Conservation (phyloP, 345 rosid genomes). For the Eucalyptus polybractea region DNA sequence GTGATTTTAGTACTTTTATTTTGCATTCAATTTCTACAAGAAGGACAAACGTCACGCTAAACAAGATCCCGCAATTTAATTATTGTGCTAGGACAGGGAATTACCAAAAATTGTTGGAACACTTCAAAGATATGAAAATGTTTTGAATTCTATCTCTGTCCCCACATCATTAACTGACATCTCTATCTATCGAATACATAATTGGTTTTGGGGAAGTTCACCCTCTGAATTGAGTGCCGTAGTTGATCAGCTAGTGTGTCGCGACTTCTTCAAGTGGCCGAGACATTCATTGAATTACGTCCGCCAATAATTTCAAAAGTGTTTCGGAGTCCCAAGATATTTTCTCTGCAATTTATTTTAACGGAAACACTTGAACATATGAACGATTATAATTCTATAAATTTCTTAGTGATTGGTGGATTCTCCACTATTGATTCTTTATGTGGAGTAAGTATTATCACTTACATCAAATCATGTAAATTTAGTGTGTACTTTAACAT, state of each 20-base stretch:
- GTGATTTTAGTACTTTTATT: too few relatives aligned
- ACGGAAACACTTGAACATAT: rapidly evolving
- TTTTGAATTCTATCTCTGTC: not conserved
- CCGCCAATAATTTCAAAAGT: not conserved
- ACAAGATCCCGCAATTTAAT: not conserved
- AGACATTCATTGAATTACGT: not conserved
- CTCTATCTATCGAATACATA: not conserved
- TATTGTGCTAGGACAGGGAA: not conserved
- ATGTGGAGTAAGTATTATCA: too few relatives aligned
- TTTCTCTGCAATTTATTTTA: too few relatives aligned
- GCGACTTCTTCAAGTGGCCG: not conserved
- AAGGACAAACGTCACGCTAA: not conserved
- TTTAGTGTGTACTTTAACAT: not conserved
- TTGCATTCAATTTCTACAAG: not conserved
- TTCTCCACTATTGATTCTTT: not conserved
- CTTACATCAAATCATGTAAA: too few relatives aligned
- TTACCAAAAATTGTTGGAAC: not conserved
- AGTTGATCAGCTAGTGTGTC: not conserved
- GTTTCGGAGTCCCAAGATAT: too few relatives aligned
- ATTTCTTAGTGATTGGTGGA: not conserved
- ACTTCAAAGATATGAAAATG: too few relatives aligned
- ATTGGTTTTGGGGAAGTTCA: not conserved
- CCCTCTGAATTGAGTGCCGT: not conserved
- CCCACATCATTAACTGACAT: not conserved
- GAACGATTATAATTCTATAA: too few relatives aligned